phyloP scores from a whole-genome alignment of 306 rosid species.

The Rubus idaeus region DNA sequence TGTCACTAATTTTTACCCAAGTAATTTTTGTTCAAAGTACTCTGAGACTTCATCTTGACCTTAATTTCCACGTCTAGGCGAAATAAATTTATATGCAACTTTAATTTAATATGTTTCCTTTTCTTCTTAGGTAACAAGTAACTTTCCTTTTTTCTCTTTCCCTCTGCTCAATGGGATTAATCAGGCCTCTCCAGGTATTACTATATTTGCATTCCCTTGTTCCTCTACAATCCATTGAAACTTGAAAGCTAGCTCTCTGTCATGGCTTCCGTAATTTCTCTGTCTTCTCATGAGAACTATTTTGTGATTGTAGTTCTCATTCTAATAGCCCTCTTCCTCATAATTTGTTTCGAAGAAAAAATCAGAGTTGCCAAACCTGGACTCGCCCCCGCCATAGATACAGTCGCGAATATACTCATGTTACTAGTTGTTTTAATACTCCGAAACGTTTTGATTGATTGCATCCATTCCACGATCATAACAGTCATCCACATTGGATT shows the following conservation, averaged over 20 bases:
- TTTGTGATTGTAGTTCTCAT: background rate
- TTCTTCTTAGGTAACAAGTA: background rate
- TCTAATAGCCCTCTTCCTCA: background rate
- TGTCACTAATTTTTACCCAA: background rate
- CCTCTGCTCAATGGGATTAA: background rate
- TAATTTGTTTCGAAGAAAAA: background rate
- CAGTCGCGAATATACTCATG: background rate
- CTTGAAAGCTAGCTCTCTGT: background rate
- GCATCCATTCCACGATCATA: background rate
- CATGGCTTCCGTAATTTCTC: background rate
- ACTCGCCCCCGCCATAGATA: background rate
- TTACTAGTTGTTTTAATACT: background rate
- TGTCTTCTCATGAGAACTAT: background rate
- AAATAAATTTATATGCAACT: background rate
- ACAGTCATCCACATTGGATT: background rate
- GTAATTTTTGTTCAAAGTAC: background rate
- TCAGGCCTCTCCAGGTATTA: background rate
- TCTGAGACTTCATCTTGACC: background rate
- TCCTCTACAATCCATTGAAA: background rate
- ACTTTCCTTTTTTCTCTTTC: background rate
- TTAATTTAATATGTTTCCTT: background rate
- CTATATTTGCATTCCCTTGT: background rate
- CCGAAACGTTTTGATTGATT: background rate
- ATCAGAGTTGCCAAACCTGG: background rate
- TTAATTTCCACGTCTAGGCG: background rate